Evolutionary conservation across 116 monocot species (phyloP).

Genomic region (Thalassia testudinum): DNA sequence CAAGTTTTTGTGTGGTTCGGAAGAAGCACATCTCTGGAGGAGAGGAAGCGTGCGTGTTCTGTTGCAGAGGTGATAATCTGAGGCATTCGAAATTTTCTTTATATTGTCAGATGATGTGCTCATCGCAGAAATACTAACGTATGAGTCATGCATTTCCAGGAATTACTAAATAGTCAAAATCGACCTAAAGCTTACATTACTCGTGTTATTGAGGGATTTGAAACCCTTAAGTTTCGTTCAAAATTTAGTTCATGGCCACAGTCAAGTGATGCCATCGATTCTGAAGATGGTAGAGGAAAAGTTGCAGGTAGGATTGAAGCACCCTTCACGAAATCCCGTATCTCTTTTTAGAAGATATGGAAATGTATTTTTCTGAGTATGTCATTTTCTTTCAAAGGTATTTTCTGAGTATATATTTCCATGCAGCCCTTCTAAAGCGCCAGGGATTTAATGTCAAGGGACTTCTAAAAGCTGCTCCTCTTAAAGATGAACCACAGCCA

Average conservation of each 20-base stretch:
- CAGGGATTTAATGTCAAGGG: slow-evolving; percentile 95
- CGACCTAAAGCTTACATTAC: slow-evolving; percentile 55
- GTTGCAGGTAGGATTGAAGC: slow-evolving; percentile 50
- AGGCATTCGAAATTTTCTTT: not conserved
- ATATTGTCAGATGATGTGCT: not conserved
- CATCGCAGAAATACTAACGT: not conserved
- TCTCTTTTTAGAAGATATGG: slow-evolving; percentile 1
- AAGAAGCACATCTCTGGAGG: slow-evolving; percentile 63
- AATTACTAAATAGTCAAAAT: slow-evolving; percentile 31
- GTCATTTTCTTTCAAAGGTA: not conserved
- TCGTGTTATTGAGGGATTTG: slow-evolving; percentile 85
- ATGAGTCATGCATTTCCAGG: slow-evolving; percentile 19
- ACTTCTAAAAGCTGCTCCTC: slow-evolving; percentile 63
- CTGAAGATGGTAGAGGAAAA: slow-evolving; percentile 92
- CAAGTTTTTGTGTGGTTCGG: slow-evolving; percentile 94
- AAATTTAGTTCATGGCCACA: slow-evolving; percentile 79
- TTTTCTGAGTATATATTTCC: not conserved
- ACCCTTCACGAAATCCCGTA: too few species aligned
- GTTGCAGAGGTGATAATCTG: slow-evolving; percentile 62
- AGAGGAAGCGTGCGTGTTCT: slow-evolving; percentile 61
- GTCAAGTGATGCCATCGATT: slow-evolving; percentile 44
- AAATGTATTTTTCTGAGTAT: not conserved
- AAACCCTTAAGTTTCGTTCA: slow-evolving; percentile 64
- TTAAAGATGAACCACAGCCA: slow-evolving; percentile 92
- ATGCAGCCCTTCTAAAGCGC: slow-evolving; percentile 73